Evolutionary conservation across 106 monocot species (phyloP).

Genomic region (Platanthera guangdongensis): DNA sequence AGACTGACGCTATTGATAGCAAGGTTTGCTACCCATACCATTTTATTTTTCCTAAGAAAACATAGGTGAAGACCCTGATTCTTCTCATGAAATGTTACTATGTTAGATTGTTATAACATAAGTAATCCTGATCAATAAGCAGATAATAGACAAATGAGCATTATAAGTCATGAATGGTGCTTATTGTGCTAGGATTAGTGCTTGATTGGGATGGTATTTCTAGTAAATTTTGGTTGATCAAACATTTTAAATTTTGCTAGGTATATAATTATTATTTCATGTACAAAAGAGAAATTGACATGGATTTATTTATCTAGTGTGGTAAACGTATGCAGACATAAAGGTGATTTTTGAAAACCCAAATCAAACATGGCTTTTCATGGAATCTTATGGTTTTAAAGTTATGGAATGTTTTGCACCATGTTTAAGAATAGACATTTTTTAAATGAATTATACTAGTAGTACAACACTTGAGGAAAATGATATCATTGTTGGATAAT

Average conservation of each 20-base stretch:
- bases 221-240: neutral
- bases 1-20: conserved; percentile 32
- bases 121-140: neutral
- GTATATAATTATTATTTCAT: neutral
- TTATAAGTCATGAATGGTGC: neutral
- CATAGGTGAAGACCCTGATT: neutral
- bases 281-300: neutral
- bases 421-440: too few relatives aligned
- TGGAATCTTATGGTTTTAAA: neutral
- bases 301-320: neutral
- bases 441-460: too few relatives aligned
- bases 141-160: neutral
- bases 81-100: neutral
- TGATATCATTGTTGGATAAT: too few relatives aligned
- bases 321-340: neutral
- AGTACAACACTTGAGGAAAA: too few relatives aligned
- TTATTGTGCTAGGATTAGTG: neutral
- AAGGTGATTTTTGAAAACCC: neutral
- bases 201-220: neutral
- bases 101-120: neutral
- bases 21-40: conserved; percentile 35
- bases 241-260: neutral
- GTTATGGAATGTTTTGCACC: neutral
- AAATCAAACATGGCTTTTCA: neutral
- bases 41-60: neutral